A percentile compares a stretch with the other conserved stretches of the same genome.
phyloP scores from a whole-genome alignment of 768 basidiomycete species.

The Tubosaeta sp. region DNA sequence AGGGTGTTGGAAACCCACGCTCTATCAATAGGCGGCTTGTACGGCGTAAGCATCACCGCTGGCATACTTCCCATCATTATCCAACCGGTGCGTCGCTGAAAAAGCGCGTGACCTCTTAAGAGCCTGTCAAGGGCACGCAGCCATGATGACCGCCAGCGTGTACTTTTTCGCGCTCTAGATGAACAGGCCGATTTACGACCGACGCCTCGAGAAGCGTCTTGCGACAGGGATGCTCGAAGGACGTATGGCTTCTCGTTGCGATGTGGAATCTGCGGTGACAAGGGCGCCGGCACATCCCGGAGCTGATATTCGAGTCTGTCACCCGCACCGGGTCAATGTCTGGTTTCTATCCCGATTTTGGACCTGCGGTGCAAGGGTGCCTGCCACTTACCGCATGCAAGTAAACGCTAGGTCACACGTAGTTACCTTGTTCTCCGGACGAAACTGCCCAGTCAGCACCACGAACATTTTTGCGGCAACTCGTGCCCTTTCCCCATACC shows the following conservation, averaged over 20 bases:
- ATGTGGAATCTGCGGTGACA: background rate
- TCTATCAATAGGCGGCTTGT: constrained; percentile 1
- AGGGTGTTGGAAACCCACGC: constrained; percentile 5
- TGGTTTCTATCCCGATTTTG: too few relatives aligned
- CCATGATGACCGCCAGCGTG: background rate
- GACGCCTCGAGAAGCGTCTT: background rate
- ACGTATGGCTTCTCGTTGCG: background rate
- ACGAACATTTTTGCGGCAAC: too few relatives aligned
- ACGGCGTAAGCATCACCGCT: background rate
- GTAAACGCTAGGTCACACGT: background rate
- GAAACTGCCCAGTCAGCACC: background rate
- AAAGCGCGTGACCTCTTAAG: background rate
- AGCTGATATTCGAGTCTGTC: too few relatives aligned
- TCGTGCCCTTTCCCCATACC: too few relatives aligned
- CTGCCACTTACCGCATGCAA: background rate
- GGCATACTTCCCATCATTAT: background rate
- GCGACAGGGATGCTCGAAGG: background rate
- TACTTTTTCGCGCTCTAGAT: background rate
- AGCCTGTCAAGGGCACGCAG: too few relatives aligned
- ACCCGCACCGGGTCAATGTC: too few relatives aligned
- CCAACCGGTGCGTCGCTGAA: constrained; percentile 7
- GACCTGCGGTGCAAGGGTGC: background rate
- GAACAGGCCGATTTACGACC: background rate
- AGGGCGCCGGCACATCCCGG: too few relatives aligned
- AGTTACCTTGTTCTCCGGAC: background rate